Evolutionary conservation across 2,329 filamentous ascomycete genomes (phyloP).

Genomic region (Pezicula carpinea): DNA sequence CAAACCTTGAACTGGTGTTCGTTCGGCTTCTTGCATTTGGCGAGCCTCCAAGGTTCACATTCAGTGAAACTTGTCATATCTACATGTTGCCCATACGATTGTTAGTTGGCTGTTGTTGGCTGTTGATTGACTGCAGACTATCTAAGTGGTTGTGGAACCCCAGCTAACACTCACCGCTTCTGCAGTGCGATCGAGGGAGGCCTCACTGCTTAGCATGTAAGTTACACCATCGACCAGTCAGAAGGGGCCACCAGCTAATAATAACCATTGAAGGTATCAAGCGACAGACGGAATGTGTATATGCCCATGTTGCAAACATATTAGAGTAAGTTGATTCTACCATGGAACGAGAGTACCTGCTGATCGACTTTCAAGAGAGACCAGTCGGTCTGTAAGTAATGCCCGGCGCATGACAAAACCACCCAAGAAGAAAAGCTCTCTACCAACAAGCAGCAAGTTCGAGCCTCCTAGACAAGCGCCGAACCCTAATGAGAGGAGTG

Average conservation of each 20-base stretch:
- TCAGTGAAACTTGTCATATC: too few relatives aligned
- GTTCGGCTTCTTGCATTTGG: too few relatives aligned
- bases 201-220: constrained; percentile 64
- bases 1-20: too few relatives aligned
- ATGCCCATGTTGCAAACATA: constrained; percentile 71
- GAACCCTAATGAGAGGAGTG: constrained; percentile 18
- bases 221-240: constrained; percentile 18
- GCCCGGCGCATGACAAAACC: constrained; percentile 53
- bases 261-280: constrained; percentile 59
- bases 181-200: constrained; percentile 68
- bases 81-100: too few relatives aligned
- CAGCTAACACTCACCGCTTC: too few relatives aligned
- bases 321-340: constrained; percentile 54
- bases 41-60: too few relatives aligned
- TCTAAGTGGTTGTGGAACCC: too few relatives aligned
- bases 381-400: constrained; percentile 47
- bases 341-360: neutral
- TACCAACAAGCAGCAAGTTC: constrained; percentile 8
- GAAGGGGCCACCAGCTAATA: neutral
- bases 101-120: too few relatives aligned
- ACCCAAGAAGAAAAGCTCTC: constrained; percentile 45
- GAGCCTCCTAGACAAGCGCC: constrained; percentile 18
- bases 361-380: constrained; percentile 41
- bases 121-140: too few relatives aligned
- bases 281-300: constrained; percentile 69